A percentile compares a stretch with the other conserved stretches of the same genome.
Conservation (phyloP, 129 eudicot genomes). For the Flaveria bidentis region DNA sequence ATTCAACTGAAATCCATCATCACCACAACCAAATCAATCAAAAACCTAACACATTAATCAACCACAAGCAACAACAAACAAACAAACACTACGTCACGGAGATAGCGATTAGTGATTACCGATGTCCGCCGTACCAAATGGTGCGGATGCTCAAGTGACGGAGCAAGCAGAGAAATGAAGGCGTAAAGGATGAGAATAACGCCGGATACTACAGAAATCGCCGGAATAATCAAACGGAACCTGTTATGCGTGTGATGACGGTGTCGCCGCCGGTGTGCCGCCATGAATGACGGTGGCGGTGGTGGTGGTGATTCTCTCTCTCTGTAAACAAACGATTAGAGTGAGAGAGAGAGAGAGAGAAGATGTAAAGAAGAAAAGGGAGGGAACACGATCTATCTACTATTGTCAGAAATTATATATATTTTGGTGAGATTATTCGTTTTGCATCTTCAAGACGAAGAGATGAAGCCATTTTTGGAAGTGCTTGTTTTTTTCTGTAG, state of each 20-base stretch:
- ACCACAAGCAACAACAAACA: constrained; percentile 4
- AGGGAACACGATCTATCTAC: constrained; percentile 51
- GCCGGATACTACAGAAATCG: constrained; percentile 48
- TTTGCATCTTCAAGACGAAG: constrained; percentile 39
- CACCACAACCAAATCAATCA: background rate
- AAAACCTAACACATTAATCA: constrained; percentile 11
- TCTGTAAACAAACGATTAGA: background rate
- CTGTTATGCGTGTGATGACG: constrained; percentile 35
- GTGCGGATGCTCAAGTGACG: constrained; percentile 59
- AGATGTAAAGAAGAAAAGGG: constrained; percentile 39
- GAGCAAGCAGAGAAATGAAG: constrained; percentile 63
- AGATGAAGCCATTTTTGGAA: constrained; percentile 34
- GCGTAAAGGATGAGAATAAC: constrained; percentile 54
- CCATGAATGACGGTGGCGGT: constrained; percentile 31
- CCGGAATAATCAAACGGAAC: constrained; percentile 45
- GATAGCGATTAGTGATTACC: constrained; percentile 36
- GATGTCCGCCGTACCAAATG: constrained; percentile 23
- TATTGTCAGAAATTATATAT: constrained; percentile 31
- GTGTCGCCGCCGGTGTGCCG: constrained; percentile 62
- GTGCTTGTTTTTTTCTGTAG: background rate
- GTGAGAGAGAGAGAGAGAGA: background rate
- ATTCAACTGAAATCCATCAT: constrained; percentile 21
- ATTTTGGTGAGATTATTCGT: constrained; percentile 31
- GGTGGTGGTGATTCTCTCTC: constrained; percentile 16
- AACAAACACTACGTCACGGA: background rate